Conservation (phyloP, 495 filamentous ascomycete genomes). For the Apiosordaria backusii region DNA sequence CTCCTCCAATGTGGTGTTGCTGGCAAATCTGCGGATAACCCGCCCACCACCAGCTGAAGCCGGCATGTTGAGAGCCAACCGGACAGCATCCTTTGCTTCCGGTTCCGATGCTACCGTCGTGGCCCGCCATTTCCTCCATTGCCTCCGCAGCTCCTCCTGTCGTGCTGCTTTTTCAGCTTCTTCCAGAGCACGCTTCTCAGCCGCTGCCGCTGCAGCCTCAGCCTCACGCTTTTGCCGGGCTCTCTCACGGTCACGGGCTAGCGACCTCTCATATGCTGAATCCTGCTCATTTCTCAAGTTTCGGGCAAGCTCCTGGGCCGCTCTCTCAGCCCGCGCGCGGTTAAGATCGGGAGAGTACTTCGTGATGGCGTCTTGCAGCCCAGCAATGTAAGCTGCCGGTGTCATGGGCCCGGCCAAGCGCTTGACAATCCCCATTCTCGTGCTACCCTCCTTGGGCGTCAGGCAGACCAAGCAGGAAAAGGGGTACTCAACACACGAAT, state of each 20-base stretch:
- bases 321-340: conserved; percentile 62
- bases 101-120: conserved; percentile 66
- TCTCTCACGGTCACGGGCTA: conserved; percentile 83
- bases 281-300: conserved; percentile 80
- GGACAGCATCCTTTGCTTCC: conserved; percentile 62
- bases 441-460: conserved; percentile 73
- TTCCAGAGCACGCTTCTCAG: conserved; percentile 50
- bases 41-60: conserved; percentile 57
- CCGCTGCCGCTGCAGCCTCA: conserved; percentile 62
- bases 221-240: conserved; percentile 69
- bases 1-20: conserved; percentile 69
- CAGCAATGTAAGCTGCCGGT: conserved; percentile 62
- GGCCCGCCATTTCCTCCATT: conserved; percentile 82
- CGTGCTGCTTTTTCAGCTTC: conserved; percentile 61
- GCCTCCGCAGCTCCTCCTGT: conserved; percentile 53
- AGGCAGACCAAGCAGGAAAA: conserved; percentile 81
- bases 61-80: conserved; percentile 76
- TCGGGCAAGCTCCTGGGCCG: conserved; percentile 71
- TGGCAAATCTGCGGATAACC: conserved; percentile 68
- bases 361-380: conserved; percentile 64
- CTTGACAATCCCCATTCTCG: conserved; percentile 80
- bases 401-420: conserved; percentile 68
- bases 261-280: conserved; percentile 83
- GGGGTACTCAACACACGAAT: conserved; percentile 85
- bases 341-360: conserved; percentile 67